A percentile compares a stretch with the other conserved stretches of the same genome.
These are phyloP conservation scores for Wilhelminamyces savonicus DNA, from an alignment of 805 yeast genomes.

Conservation along the genomic window DNA sequence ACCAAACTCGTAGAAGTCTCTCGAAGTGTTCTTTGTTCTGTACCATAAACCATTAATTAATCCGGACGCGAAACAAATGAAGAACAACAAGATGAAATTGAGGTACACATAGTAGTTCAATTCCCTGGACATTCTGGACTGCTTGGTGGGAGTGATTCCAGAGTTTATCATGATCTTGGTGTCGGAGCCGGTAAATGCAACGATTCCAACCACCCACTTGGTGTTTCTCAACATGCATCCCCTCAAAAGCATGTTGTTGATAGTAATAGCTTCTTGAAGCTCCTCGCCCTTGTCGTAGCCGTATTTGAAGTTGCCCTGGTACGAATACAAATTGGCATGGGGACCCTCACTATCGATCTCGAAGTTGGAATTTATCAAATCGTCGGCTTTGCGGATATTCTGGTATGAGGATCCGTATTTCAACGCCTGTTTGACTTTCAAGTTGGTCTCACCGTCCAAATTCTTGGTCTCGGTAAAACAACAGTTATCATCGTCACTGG, in stretches of 20 bases:
- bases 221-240: slow-evolving; percentile 79
- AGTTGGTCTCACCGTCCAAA: slow-evolving; percentile 17
- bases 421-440: slow-evolving; percentile 66
- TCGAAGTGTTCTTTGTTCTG: slow-evolving; percentile 37
- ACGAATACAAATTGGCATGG: slow-evolving; percentile 68
- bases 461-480: slow-evolving; percentile 49
- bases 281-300: slow-evolving; percentile 6
- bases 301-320: slow-evolving; percentile 57
- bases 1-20: slow-evolving; percentile 64
- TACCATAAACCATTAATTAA: slow-evolving; percentile 66
- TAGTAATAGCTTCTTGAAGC: slow-evolving; percentile 53
- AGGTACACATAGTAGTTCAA: slow-evolving; percentile 63
- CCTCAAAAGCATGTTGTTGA: slow-evolving; percentile 63
- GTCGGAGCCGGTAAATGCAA: slow-evolving; percentile 70
- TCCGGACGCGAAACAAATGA: slow-evolving; percentile 66
- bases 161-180: slow-evolving; percentile 78
- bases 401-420: slow-evolving; percentile 50
- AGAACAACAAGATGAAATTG: slow-evolving; percentile 59
- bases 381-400: slow-evolving; percentile 33
- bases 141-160: slow-evolving; percentile 74
- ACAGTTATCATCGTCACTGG: slow-evolving; percentile 62
- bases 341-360: slow-evolving; percentile 84
- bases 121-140: slow-evolving; percentile 67
- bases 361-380: slow-evolving; percentile 39
- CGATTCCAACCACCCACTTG: slow-evolving; percentile 77